These are phyloP conservation scores for Saccharomyces paradoxus DNA, from an alignment of 805 yeast genomes.

Conservation along the genomic window DNA sequence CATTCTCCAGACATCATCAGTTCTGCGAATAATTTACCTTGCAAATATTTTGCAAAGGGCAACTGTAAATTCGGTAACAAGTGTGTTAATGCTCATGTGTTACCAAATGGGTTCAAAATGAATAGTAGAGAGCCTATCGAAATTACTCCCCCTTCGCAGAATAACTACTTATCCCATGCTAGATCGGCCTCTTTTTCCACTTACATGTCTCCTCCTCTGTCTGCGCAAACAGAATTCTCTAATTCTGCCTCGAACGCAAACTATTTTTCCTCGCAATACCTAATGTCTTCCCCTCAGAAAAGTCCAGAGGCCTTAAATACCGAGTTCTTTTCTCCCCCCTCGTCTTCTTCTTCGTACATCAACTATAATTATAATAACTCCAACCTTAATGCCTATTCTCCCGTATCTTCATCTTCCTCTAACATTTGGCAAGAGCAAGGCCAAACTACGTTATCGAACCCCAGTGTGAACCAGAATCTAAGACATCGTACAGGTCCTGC, in stretches of 20 bases:
- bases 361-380: background rate
- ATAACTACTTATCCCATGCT: background rate
- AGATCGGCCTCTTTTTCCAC: background rate
- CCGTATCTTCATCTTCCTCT: background rate
- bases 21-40: slow-evolving; percentile 39
- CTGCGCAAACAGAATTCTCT: background rate
- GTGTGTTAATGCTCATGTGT: slow-evolving; percentile 87
- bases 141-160: background rate
- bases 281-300: background rate
- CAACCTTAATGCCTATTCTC: background rate
- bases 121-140: background rate
- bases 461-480: background rate
- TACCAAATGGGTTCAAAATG: slow-evolving; percentile 82
- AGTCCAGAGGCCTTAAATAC: background rate
- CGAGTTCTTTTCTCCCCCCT: background rate
- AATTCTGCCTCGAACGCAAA: background rate
- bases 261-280: background rate
- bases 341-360: background rate
- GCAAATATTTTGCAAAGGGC: slow-evolving; percentile 94
- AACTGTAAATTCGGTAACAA: slow-evolving; percentile 91
- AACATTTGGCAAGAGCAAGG: background rate
- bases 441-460: background rate
- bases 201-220: background rate
- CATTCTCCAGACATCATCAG: slow-evolving; percentile 53
- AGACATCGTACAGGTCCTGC: background rate